Conservation (phyloP, 106 monocot species). For the Narthecium ossifragum region DNA sequence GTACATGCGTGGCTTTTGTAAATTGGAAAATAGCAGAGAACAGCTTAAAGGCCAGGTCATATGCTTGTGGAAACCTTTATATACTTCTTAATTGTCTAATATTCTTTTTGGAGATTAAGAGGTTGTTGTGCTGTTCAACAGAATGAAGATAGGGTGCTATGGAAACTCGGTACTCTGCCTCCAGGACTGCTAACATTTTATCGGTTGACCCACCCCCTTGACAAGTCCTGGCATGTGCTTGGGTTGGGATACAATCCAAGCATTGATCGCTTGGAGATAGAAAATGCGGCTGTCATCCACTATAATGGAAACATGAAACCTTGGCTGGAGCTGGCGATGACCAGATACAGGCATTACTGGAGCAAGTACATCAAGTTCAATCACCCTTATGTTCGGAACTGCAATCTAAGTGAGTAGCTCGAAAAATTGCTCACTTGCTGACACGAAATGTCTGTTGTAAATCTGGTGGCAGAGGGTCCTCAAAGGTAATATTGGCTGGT, state of each 20-base stretch:
- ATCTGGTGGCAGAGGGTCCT: background rate
- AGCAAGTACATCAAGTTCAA: slow-evolving; percentile 37
- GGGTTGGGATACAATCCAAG: slow-evolving; percentile 42
- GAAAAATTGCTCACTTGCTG: background rate
- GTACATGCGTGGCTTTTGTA: too few species aligned
- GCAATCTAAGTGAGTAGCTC: slow-evolving; percentile 17
- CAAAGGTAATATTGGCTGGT: too few species aligned
- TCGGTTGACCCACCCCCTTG: slow-evolving; percentile 27
- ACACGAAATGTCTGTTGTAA: background rate
- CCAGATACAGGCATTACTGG: slow-evolving; percentile 34
- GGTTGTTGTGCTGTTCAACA: slow-evolving; percentile 2
- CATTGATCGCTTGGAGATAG: slow-evolving; percentile 35
- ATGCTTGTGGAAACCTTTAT: too few species aligned
- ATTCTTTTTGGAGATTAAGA: too few species aligned
- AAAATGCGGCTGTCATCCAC: slow-evolving; percentile 37
- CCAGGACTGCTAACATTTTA: slow-evolving; percentile 39
- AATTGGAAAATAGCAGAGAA: too few species aligned
- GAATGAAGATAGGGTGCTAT: slow-evolving; percentile 38
- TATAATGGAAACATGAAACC: slow-evolving; percentile 51
- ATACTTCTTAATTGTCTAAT: too few species aligned
- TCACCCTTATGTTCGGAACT: slow-evolving; percentile 17
- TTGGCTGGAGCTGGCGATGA: slow-evolving; percentile 39
- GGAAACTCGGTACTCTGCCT: slow-evolving; percentile 39
- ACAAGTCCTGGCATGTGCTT: slow-evolving; percentile 49
- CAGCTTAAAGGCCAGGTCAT: too few species aligned